These are phyloP conservation scores for Ceratocystis papillata DNA, from an alignment of 2,329 filamentous ascomycete species.

Conservation along the genomic window DNA sequence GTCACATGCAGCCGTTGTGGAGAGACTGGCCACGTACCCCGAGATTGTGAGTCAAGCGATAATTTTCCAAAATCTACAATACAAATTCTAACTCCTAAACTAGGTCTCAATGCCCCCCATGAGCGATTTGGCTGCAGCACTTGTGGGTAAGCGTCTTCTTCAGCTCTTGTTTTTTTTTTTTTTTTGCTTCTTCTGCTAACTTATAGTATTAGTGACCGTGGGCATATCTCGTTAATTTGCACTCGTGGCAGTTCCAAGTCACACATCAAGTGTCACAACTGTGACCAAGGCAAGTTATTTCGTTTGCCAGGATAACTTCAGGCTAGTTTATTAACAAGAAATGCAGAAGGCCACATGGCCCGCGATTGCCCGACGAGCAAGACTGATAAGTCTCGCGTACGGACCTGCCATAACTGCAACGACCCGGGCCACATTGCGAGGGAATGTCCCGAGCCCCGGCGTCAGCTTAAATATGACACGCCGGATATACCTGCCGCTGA, in stretches of 20 bases:
- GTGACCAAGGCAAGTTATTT: not conserved
- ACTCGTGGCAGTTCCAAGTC: not conserved
- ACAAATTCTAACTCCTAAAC: not conserved
- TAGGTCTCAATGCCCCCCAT: not conserved
- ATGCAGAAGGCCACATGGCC: not conserved
- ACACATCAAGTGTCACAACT: not conserved
- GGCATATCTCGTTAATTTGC: not conserved
- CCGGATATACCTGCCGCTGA: not conserved
- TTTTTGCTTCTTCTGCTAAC: not conserved
- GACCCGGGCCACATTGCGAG: slow-evolving; percentile 55
- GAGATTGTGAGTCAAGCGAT: not conserved
- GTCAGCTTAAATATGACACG: not conserved
- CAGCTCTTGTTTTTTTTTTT: not conserved
- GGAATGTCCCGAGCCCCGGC: slow-evolving; percentile 42
- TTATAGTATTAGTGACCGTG: not conserved
- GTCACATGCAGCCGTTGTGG: not conserved
- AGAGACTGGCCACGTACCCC: not conserved
- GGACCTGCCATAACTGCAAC: slow-evolving; percentile 56
- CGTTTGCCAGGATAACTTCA: no score
- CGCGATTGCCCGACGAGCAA: not conserved
- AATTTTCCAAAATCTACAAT: not conserved
- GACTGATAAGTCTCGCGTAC: slow-evolving; percentile 30
- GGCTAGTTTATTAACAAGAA: not conserved
- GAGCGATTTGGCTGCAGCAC: not conserved
- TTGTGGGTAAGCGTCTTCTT: not conserved